These are phyloP conservation scores for Aspergillus coremiiformis DNA, from an alignment of 495 filamentous ascomycete species.

Conservation along the genomic window DNA sequence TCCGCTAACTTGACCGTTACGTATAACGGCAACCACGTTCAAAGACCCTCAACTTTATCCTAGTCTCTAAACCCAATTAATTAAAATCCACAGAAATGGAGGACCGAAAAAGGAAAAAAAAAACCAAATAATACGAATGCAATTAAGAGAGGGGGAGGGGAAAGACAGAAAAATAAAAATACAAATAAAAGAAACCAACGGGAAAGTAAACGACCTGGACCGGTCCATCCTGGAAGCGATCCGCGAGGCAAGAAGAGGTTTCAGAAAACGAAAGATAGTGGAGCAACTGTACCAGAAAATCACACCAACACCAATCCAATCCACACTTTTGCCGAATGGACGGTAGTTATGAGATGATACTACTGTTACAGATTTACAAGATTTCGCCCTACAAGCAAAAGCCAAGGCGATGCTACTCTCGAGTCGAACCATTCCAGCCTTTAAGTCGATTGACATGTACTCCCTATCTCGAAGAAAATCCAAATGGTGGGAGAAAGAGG, in stretches of 20 bases:
- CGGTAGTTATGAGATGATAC: neutral
- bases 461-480: neutral
- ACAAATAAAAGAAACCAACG: neutral
- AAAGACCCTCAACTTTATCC: neutral
- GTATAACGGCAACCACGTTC: neutral
- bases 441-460: neutral
- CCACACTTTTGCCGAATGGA: constrained; percentile 3
- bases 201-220: neutral
- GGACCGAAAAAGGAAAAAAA: too few relatives aligned
- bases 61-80: neutral
- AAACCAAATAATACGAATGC: neutral
- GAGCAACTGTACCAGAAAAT: neutral
- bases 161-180: neutral
- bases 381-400: neutral
- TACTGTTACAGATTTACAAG: constrained; percentile 1
- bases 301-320: neutral
- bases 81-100: too few relatives aligned
- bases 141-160: neutral
- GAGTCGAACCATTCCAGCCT: neutral
- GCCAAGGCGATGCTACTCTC: constrained; percentile 2
- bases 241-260: constrained; percentile 1
- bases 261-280: neutral
- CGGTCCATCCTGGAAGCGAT: neutral
- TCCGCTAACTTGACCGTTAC: neutral
- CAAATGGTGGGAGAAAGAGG: neutral